Percentiles rank a stretch among this genome's conserved stretches.
Conservation (phyloP, 805 yeast species). For the Saturnispora sanitii region DNA sequence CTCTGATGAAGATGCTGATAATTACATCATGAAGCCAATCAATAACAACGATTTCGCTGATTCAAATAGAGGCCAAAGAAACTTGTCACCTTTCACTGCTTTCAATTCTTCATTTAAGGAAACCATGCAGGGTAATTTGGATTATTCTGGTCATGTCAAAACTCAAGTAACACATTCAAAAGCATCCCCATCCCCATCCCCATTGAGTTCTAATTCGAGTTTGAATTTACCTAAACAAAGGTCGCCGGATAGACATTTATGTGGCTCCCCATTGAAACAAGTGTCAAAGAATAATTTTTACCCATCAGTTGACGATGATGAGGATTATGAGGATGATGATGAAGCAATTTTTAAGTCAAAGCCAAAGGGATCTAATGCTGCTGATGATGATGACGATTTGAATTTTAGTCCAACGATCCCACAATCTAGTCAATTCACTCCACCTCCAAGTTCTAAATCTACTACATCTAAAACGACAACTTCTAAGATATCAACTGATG, state of each 20-base stretch:
- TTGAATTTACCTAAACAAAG: constrained; percentile 17
- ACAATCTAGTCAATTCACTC: too few species aligned
- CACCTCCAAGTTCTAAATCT: neutral
- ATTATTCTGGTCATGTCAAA: neutral
- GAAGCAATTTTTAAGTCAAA: neutral
- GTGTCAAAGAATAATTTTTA: neutral
- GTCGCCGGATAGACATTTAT: neutral
- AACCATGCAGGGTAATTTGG: constrained; percentile 17
- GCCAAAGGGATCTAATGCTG: neutral
- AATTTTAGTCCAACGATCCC: constrained; percentile 4
- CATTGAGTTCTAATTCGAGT: neutral
- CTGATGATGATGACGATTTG: neutral
- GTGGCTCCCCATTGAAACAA: constrained; percentile 1
- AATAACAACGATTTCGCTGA: too few species aligned
- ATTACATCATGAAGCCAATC: too few species aligned
- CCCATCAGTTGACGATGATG: constrained; percentile 5
- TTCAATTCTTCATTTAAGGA: constrained; percentile 25
- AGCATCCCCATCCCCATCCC: neutral
- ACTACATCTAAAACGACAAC: neutral
- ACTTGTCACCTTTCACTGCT: constrained; percentile 29
- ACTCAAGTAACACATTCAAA: neutral
- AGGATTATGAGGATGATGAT: constrained; percentile 1
- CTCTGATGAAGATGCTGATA: constrained; percentile 7
- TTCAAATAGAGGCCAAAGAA: constrained; percentile 12
- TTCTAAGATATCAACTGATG: constrained; percentile 1